phyloP scores from a whole-genome alignment of 2,329 filamentous ascomycete species.

The Aspergillus chevalieri region DNA sequence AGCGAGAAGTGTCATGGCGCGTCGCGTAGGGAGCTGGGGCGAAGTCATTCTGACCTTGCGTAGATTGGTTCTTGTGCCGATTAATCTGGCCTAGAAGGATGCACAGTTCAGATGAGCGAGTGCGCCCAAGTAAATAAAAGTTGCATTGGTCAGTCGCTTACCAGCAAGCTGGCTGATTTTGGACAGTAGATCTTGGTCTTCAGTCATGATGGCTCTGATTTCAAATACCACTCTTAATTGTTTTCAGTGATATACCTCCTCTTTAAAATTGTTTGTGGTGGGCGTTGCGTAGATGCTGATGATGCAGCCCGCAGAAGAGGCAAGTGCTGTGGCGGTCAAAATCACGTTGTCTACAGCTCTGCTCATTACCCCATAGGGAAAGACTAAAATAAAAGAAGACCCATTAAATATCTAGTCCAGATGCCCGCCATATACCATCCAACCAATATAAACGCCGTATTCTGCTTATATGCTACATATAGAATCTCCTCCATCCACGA shows the following conservation, averaged over 20 bases:
- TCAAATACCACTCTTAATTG: background rate
- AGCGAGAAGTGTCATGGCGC: conserved; percentile 27
- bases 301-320: background rate
- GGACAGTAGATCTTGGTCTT: conserved; percentile 51
- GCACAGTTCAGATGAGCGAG: conserved; percentile 38
- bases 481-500: conserved; percentile 2
- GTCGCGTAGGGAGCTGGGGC: conserved; percentile 19
- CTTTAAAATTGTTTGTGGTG: background rate
- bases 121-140: conserved; percentile 5
- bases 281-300: background rate
- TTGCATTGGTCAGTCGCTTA: conserved; percentile 24
- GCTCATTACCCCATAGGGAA: too few relatives aligned
- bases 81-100: conserved; percentile 64
- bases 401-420: conserved; percentile 3
- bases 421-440: conserved; percentile 7
- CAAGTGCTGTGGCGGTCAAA: background rate
- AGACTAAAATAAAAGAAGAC: too few relatives aligned
- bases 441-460: conserved; percentile 15
- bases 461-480: conserved; percentile 24
- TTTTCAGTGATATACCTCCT: background rate
- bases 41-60: conserved; percentile 24
- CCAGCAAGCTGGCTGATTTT: conserved; percentile 54
- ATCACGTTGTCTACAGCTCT: background rate
- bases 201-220: conserved; percentile 38
- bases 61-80: conserved; percentile 58